These are phyloP conservation scores for Chamaecrista fasciculata DNA, from an alignment of 306 rosid genomes.

Conservation along the genomic window DNA sequence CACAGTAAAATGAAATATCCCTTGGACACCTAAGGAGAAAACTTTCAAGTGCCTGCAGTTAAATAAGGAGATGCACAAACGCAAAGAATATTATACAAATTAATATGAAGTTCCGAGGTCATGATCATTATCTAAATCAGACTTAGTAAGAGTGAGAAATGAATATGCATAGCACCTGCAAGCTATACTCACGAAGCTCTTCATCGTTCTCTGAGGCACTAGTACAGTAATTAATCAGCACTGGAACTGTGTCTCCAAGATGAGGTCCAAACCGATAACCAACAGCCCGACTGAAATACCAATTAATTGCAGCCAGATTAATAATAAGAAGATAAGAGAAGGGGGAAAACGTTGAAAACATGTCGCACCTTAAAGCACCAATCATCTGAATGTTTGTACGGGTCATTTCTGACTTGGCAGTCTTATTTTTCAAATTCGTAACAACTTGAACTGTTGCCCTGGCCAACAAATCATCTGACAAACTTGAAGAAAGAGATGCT, in stretches of 20 bases:
- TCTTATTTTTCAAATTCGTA: constrained; percentile 49
- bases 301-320: constrained; percentile 9
- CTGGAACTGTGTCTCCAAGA: constrained; percentile 74
- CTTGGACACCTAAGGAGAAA: constrained; percentile 79
- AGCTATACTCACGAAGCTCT: constrained; percentile 80
- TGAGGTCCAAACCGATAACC: constrained; percentile 83
- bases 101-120: background rate
- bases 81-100: background rate
- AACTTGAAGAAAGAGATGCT: constrained; percentile 74
- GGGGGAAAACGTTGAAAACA: background rate
- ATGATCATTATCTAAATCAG: background rate
- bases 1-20: constrained; percentile 67
- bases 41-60: constrained; percentile 70
- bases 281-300: constrained; percentile 61
- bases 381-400: constrained; percentile 81
- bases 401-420: constrained; percentile 54
- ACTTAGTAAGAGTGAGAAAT: background rate
- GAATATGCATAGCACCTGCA: constrained; percentile 60
- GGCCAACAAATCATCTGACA: constrained; percentile 72
- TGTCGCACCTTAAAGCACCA: constrained; percentile 68
- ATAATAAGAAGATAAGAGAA: background rate
- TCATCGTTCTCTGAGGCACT: constrained; percentile 79
- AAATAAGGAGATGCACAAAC: constrained; percentile 19
- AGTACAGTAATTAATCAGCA: constrained; percentile 65
- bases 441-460: constrained; percentile 65